Conservation (phyloP, 768 basidiomycete genomes). For the Leccinum imitatum region DNA sequence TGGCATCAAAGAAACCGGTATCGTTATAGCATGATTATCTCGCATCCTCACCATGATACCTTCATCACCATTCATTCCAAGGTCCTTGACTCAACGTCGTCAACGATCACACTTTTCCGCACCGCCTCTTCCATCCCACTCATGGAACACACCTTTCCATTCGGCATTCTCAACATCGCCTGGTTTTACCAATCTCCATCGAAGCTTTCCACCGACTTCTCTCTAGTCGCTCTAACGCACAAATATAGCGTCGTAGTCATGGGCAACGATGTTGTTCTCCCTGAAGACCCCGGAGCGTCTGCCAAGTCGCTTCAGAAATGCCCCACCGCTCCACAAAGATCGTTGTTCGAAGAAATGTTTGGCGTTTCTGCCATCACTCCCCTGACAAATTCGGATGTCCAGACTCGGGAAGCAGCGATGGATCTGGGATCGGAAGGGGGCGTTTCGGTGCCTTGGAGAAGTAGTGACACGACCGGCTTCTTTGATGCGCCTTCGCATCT, state of each 20-base stretch:
- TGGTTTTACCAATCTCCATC: constrained; percentile 37
- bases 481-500: constrained; percentile 76
- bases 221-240: constrained; percentile 68
- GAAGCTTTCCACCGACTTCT: constrained; percentile 40
- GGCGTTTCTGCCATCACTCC: constrained; percentile 68
- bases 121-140: constrained; percentile 44
- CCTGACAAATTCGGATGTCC: constrained; percentile 22
- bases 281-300: constrained; percentile 43
- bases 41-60: constrained; percentile 55
- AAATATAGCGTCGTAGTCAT: constrained; percentile 65
- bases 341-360: constrained; percentile 90
- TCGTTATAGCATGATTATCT: constrained; percentile 45
- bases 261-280: constrained; percentile 53
- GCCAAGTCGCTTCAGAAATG: constrained; percentile 38
- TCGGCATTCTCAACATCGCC: constrained; percentile 53
- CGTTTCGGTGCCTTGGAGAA: constrained; percentile 34
- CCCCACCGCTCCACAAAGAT: constrained; percentile 40
- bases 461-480: constrained; percentile 44
- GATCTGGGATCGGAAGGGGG: constrained; percentile 16
- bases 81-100: constrained; percentile 31
- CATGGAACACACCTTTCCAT: constrained; percentile 53
- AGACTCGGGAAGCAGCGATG: constrained; percentile 12
- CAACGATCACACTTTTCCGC: constrained; percentile 49
- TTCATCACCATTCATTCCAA: constrained; percentile 57
- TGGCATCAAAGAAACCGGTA: constrained; percentile 50